Evolutionary conservation across 768 basidiomycete species (phyloP), one percentile per base, ranked within the genome.

Genomic region (Filobasidium floriforme): DNA sequence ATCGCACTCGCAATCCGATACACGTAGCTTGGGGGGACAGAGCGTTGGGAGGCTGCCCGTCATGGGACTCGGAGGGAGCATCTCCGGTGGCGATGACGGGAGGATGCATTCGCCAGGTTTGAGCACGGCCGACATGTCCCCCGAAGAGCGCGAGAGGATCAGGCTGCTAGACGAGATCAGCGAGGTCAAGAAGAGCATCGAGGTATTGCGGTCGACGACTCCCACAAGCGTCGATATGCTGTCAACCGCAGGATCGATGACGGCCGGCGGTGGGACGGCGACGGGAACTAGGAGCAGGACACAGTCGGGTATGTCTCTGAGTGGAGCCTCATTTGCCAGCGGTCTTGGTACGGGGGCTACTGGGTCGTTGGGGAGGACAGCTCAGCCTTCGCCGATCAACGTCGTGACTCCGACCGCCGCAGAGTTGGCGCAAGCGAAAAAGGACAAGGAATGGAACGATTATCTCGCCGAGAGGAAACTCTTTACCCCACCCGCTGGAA

Each of bases 391-490:
- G 4, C 46, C 46, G 15, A 49, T 22, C 46, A 49, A 15, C 22
- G 46, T 22, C 5, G 19, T 57, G 12, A 15, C 54, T 4, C 26
- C 54, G 24, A 32, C 54, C 22, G 24, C 22, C 26, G 54, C 54
- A 24, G 24, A 26, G 12, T 14, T 15, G 19, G 54, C 54, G 2
- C 24, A 24, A 26, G 54, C 24, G 22, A 57, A 57, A 15, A 57
- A 57, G 54, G 54, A 57, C 22, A 57, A 57, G 54, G 64, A 65
- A 15, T 96, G 92, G 92, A 88, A 93, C 68, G 79, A 83, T 52
- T 94, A 96, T 76, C 83, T 92, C 59, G 86, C 85, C 54, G 89
- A 93, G 60, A 85, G 92, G 63, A 90, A 88, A 74, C 82, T 96
- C 18, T 79, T 92, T 67, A 88, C 89, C 72, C 90, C 90, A 51